phyloP scores from a whole-genome alignment of 352 stramenopile species.

The Thraustotheca clavata region DNA sequence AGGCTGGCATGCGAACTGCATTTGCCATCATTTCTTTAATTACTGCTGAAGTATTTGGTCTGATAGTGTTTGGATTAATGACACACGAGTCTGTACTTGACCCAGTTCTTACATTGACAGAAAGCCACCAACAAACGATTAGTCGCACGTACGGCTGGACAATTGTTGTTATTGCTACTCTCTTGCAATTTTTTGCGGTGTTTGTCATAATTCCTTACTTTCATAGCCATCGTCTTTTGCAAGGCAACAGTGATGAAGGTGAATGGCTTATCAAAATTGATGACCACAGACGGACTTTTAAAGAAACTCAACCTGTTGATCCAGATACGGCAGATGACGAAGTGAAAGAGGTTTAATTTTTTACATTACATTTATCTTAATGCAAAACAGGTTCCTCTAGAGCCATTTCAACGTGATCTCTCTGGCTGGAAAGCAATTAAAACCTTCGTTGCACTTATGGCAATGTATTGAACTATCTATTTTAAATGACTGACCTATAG shows the following conservation, averaged over 20 bases:
- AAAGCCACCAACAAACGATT: not conserved
- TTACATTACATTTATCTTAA: not conserved
- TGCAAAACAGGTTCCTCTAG: not conserved
- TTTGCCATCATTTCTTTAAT: conserved; percentile 31
- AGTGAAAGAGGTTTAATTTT: not conserved
- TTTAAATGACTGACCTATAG: not conserved
- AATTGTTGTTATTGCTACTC: not conserved
- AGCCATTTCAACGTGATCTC: conserved; percentile 24
- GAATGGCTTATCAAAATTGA: conserved; percentile 14
- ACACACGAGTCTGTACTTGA: conserved; percentile 4
- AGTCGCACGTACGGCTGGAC: conserved; percentile 15
- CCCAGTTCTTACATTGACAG: not conserved
- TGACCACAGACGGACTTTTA: conserved; percentile 2
- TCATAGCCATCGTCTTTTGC: not conserved
- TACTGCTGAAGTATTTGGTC: not conserved
- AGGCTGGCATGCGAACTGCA: conserved; percentile 49
- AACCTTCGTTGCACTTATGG: conserved; percentile 39
- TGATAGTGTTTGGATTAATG: not conserved
- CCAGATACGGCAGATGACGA: not conserved
- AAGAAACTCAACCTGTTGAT: not conserved
- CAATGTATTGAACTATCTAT: conserved; percentile 33
- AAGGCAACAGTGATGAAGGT: conserved; percentile 7
- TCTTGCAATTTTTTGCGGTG: not conserved
- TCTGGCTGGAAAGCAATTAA: conserved; percentile 48
- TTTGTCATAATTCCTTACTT: not conserved